phyloP scores from a whole-genome alignment of 306 rosid species.

The Lotus japonicus region DNA sequence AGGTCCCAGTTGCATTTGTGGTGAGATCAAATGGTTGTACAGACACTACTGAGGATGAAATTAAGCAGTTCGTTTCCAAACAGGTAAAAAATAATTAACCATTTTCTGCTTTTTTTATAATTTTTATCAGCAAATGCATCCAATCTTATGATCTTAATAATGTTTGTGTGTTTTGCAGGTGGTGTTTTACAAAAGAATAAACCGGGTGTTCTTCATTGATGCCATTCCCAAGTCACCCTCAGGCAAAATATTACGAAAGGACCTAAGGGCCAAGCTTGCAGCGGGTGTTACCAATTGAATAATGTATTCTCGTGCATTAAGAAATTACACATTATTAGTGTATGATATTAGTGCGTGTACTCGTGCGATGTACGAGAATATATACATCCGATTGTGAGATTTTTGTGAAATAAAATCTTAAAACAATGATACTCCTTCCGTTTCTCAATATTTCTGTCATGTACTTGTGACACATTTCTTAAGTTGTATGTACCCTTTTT shows the following conservation, averaged over 20 bases:
- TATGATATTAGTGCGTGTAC: too few species aligned
- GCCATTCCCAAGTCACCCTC: constrained; percentile 82
- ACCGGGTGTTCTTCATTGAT: constrained; percentile 53
- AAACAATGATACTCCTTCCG: too few species aligned
- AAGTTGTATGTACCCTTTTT: too few species aligned
- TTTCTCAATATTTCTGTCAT: too few species aligned
- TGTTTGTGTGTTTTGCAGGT: constrained; percentile 33
- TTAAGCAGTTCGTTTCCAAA: constrained; percentile 56
- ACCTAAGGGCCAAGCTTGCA: constrained; percentile 62
- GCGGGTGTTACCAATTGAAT: constrained; percentile 25
- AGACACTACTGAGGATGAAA: constrained; percentile 42
- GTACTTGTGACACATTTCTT: too few species aligned
- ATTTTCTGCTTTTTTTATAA: too few species aligned
- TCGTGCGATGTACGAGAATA: too few species aligned
- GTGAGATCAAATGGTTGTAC: constrained; percentile 29
- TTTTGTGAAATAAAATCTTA: too few species aligned
- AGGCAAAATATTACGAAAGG: constrained; percentile 69
- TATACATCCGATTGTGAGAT: too few species aligned
- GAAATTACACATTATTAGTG: too few species aligned
- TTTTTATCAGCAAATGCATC: too few species aligned
- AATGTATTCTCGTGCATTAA: neutral
- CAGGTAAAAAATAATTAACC: constrained; percentile 31
- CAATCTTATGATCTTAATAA: neutral
- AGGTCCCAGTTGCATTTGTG: constrained; percentile 76
- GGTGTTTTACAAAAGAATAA: constrained; percentile 69